These are phyloP conservation scores for Mycena maculata DNA, from an alignment of 768 basidiomycete genomes.

Conservation along the genomic window DNA sequence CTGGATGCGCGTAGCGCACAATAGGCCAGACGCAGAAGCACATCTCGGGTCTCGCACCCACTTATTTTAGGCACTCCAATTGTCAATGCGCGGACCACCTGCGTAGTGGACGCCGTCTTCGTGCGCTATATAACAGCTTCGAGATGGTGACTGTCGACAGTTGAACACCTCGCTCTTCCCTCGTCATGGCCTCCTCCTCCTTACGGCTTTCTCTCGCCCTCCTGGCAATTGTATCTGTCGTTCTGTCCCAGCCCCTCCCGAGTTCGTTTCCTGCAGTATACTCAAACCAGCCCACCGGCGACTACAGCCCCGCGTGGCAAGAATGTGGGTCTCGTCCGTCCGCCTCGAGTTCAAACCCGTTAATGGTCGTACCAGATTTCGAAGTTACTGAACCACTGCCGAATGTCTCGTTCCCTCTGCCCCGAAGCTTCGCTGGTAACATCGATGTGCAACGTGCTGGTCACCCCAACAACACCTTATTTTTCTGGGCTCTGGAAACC, in stretches of 20 bases:
- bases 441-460: constrained; percentile 67
- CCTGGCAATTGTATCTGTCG: constrained; percentile 37
- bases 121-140: constrained; percentile 2
- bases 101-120: background rate
- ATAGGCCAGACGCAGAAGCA: constrained; percentile 13
- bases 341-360: background rate
- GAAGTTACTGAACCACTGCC: constrained; percentile 66
- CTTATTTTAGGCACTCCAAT: constrained; percentile 20
- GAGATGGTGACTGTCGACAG: background rate
- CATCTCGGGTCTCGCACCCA: background rate
- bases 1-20: constrained; percentile 8
- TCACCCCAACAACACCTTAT: constrained; percentile 74
- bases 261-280: constrained; percentile 62
- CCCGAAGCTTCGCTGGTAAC: constrained; percentile 73
- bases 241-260: constrained; percentile 47
- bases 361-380: constrained; percentile 58
- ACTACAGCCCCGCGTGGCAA: constrained; percentile 71
- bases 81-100: constrained; percentile 14
- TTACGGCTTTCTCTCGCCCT: constrained; percentile 42
- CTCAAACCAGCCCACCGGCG: constrained; percentile 57
- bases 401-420: constrained; percentile 66
- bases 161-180: constrained; percentile 8
- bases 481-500: constrained; percentile 75
- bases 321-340: constrained; percentile 54
- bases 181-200: constrained; percentile 40